phyloP scores from a whole-genome alignment of 345 rosid species.

The Linum trigynum region DNA sequence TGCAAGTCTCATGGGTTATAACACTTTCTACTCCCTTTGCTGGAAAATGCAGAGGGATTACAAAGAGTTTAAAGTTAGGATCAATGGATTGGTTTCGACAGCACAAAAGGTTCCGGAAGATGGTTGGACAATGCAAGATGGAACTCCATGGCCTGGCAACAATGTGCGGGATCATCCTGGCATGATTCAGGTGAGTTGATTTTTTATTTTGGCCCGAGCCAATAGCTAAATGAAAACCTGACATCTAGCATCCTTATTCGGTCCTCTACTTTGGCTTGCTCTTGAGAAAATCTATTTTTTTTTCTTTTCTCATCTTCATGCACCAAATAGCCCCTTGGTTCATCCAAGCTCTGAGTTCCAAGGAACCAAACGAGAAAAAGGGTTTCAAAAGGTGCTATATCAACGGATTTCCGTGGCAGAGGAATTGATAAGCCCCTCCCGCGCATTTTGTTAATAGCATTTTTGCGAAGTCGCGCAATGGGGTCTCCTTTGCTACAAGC shows the following conservation, averaged over 20 bases:
- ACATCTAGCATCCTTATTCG: too few species aligned
- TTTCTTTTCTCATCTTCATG: not conserved
- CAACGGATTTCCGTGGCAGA: not conserved
- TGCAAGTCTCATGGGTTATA: too few species aligned
- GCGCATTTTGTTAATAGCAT: not conserved
- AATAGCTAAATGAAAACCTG: too few species aligned
- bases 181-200: constrained; percentile 81
- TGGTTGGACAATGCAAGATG: too few species aligned
- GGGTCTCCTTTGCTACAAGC: not conserved
- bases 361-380: not conserved
- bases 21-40: too few species aligned
- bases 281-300: too few species aligned
- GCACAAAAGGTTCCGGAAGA: constrained; percentile 89
- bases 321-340: constrained; percentile 1
- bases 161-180: constrained; percentile 80
- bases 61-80: constrained; percentile 85
- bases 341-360: not conserved
- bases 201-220: too few species aligned
- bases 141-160: too few species aligned
- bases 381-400: not conserved
- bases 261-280: not conserved
- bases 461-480: not conserved
- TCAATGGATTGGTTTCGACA: constrained; percentile 83
- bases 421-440: not conserved
- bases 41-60: constrained; percentile 69